These are phyloP conservation scores for Suillus discolor DNA, from an alignment of 768 basidiomycete genomes.

Conservation along the genomic window DNA sequence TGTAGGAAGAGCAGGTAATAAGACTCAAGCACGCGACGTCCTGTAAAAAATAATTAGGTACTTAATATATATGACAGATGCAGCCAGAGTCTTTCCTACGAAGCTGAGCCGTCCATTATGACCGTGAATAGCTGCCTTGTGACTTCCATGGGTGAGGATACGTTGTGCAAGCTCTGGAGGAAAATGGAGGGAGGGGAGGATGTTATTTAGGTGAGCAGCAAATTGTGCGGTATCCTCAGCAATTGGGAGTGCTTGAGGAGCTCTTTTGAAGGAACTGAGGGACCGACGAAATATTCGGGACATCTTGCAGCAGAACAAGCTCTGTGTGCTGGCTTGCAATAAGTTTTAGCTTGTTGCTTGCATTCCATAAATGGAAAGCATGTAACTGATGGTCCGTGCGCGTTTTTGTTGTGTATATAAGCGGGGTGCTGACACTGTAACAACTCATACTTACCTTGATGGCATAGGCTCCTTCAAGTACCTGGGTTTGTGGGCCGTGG, in stretches of 20 bases:
- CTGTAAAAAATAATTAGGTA: constrained; percentile 36
- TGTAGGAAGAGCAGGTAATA: constrained; percentile 76
- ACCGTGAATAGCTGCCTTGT: constrained; percentile 61
- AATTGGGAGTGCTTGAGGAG: background rate
- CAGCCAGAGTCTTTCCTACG: constrained; percentile 54
- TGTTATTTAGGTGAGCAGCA: constrained; percentile 57
- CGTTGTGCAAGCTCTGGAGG: constrained; percentile 70
- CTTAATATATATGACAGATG: background rate
- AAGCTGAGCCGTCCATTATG: constrained; percentile 77
- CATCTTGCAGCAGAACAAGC: background rate
- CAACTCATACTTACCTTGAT: constrained; percentile 65
- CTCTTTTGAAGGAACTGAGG: constrained; percentile 4
- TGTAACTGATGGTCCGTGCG: constrained; percentile 27
- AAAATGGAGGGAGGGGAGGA: constrained; percentile 71
- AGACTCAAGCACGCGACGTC: constrained; percentile 75
- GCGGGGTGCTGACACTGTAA: rapidly evolving
- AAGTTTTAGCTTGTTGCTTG: background rate
- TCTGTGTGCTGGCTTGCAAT: background rate
- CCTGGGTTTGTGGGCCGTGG: constrained; percentile 58
- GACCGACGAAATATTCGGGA: constrained; percentile 6
- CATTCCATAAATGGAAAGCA: background rate
- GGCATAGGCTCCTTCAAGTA: constrained; percentile 57
- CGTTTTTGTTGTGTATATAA: constrained; percentile 15
- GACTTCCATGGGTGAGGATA: constrained; percentile 78
- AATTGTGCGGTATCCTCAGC: constrained; percentile 31